A percentile compares a stretch with the other conserved stretches of the same genome.
These are phyloP conservation scores for Periconia sp. DNA, from an alignment of 2,329 filamentous ascomycete species.

Conservation along the genomic window DNA sequence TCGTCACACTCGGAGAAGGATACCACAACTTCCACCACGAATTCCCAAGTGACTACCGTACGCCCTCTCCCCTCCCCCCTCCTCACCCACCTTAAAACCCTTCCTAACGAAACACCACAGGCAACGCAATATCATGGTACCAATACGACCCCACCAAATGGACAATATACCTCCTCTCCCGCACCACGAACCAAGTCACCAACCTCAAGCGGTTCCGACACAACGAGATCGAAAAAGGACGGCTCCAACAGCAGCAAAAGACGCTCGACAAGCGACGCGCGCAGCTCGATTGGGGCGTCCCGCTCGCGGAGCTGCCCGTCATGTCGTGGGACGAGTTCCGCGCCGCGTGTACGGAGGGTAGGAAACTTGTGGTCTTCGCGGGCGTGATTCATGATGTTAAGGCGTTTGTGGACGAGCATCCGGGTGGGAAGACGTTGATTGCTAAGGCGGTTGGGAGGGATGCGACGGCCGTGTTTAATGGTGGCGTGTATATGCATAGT, in stretches of 20 bases:
- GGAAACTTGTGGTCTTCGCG: slow-evolving; percentile 36
- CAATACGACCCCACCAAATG: slow-evolving; percentile 47
- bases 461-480: slow-evolving; percentile 44
- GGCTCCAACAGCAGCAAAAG: slow-evolving; percentile 45
- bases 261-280: slow-evolving; percentile 39
- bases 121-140: slow-evolving; percentile 43
- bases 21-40: slow-evolving; percentile 48
- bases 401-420: slow-evolving; percentile 41
- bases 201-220: slow-evolving; percentile 44
- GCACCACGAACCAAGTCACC: slow-evolving; percentile 32
- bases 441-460: slow-evolving; percentile 41
- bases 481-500: slow-evolving; percentile 43
- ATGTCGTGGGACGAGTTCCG: slow-evolving; percentile 43
- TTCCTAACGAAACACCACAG: slow-evolving; percentile 8
- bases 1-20: slow-evolving; percentile 45
- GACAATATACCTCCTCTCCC: slow-evolving; percentile 39
- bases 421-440: slow-evolving; percentile 42
- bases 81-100: background rate
- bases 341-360: slow-evolving; percentile 25
- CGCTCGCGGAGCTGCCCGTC: slow-evolving; percentile 40
- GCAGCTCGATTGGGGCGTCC: slow-evolving; percentile 42
- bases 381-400: slow-evolving; percentile 43
- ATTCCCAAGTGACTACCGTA: slow-evolving; percentile 45
- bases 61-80: slow-evolving; percentile 9
- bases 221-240: slow-evolving; percentile 46